A percentile compares a stretch with the other conserved stretches of the same genome.
Conservation (phyloP, 805 yeast genomes). For the Clavispora vitiphila region DNA sequence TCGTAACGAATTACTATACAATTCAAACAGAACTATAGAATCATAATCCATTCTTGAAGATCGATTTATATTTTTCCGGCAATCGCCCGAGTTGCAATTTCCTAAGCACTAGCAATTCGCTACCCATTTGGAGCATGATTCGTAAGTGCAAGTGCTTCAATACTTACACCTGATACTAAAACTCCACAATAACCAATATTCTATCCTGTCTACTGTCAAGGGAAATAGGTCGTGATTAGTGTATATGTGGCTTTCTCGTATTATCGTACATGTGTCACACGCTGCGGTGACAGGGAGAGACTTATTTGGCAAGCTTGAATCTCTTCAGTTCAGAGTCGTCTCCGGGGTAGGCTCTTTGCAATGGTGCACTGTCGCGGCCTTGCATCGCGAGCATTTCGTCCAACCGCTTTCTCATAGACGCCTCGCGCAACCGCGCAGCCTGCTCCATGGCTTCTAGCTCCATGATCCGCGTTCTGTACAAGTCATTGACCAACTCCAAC, state of each 20-base stretch:
- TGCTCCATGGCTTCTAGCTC: constrained; percentile 73
- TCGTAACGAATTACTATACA: too few species aligned
- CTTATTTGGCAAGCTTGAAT: constrained; percentile 3
- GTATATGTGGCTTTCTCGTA: not conserved
- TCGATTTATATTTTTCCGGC: too few species aligned
- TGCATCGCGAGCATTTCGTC: constrained; percentile 38
- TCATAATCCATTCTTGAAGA: too few species aligned
- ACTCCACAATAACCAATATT: too few species aligned
- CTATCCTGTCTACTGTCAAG: too few species aligned
- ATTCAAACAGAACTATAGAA: too few species aligned
- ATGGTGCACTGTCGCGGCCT: constrained; percentile 13
- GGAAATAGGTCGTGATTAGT: not conserved
- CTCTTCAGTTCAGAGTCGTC: constrained; percentile 9
- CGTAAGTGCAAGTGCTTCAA: too few species aligned
- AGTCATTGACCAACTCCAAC: constrained; percentile 83
- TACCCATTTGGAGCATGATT: too few species aligned
- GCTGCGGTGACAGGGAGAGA: not conserved
- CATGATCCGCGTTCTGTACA: constrained; percentile 74
- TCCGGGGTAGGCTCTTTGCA: constrained; percentile 10
- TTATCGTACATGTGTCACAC: not conserved
- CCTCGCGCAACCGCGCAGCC: constrained; percentile 49
- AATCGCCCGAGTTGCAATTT: too few species aligned
- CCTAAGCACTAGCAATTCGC: too few species aligned
- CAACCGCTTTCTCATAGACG: constrained; percentile 42
- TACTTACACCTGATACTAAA: too few species aligned